Conservation (phyloP, 192 early-diverging fungal species). For the Entomortierella chlamydospora region DNA sequence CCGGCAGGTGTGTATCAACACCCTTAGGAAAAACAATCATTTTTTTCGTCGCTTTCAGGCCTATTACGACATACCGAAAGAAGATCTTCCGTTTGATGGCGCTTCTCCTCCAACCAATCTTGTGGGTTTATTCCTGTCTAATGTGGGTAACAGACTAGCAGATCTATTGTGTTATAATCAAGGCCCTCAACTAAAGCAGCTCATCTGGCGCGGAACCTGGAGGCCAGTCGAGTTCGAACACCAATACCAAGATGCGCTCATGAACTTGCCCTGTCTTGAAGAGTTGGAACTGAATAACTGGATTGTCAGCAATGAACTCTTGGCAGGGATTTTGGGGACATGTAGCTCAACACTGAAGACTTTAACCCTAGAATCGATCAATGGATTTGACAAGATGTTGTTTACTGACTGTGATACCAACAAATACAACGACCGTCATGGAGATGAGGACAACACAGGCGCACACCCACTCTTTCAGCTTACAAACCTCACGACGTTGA, state of each 20-base stretch:
- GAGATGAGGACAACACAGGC: background rate
- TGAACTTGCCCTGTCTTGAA: slow-evolving; percentile 5
- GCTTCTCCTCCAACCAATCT: background rate
- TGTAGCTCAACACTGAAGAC: slow-evolving; percentile 3
- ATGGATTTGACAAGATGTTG: background rate
- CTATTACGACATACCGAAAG: background rate
- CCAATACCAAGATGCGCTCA: background rate
- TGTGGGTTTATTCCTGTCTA: background rate
- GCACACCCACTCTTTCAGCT: background rate
- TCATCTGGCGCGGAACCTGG: background rate
- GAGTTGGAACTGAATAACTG: slow-evolving; percentile 7
- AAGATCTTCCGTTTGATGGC: background rate
- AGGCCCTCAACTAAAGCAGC: background rate
- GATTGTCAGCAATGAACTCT: background rate
- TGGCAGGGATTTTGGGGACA: background rate
- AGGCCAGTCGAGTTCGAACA: background rate
- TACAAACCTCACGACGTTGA: background rate
- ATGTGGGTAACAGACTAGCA: background rate
- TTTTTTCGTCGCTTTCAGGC: background rate
- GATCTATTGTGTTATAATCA: background rate
- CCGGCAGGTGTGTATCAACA: no score
- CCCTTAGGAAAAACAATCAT: background rate
- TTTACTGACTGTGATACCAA: background rate
- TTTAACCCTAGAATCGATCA: background rate
- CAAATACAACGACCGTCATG: background rate